Evolutionary conservation across 306 rosid species (phyloP).

Genomic region (Pyrus betulifolia): DNA sequence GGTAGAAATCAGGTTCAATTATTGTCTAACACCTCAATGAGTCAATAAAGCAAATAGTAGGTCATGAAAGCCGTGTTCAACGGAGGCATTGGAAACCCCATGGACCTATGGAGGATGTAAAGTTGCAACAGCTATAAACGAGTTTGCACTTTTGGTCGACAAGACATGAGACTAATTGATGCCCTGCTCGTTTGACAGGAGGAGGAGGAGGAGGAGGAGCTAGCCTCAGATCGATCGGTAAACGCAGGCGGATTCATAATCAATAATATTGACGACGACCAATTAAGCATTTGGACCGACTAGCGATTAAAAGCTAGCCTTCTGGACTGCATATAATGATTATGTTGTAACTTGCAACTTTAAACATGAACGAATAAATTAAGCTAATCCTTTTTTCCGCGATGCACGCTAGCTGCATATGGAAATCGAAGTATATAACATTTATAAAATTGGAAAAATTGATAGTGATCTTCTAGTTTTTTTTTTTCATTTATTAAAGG

Average conservation of each 20-base stretch:
- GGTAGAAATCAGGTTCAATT: not conserved
- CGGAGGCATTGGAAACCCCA: not conserved
- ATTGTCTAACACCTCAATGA: not conserved
- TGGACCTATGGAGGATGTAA: not conserved
- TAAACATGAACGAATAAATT: not conserved
- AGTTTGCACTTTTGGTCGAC: not conserved
- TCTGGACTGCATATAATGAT: not conserved
- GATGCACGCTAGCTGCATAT: not conserved
- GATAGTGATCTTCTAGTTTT: too few species aligned
- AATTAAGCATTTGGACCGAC: constrained; percentile 4
- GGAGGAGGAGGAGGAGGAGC: not conserved
- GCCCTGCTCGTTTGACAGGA: not conserved
- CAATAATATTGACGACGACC: not conserved
- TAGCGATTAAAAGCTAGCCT: not conserved
- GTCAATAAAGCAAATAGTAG: not conserved
- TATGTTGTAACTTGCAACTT: not conserved
- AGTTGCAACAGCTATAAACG: not conserved
- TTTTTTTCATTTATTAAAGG: too few species aligned
- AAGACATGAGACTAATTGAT: not conserved
- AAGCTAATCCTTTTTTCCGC: not conserved
- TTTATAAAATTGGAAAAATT: too few species aligned
- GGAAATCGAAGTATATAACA: not conserved
- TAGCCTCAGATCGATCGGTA: not conserved
- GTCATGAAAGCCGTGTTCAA: not conserved
- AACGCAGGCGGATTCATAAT: not conserved